Conservation (phyloP, 768 basidiomycete species). For the Leccinum disarticulatum region DNA sequence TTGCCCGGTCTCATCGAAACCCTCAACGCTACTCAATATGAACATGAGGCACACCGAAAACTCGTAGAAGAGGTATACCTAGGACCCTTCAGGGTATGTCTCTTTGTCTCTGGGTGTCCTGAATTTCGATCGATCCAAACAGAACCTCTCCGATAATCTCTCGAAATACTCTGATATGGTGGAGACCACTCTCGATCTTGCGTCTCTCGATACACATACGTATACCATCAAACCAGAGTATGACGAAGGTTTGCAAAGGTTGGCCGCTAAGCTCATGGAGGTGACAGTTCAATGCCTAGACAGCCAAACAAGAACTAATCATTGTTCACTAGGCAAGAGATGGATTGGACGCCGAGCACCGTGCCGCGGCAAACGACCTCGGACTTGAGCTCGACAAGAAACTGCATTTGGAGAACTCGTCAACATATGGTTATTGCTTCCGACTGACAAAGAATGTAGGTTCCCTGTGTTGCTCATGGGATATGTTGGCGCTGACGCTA, state of each 20-base stretch:
- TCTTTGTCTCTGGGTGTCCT: neutral
- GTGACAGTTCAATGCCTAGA: conserved; percentile 28
- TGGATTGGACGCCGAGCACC: conserved; percentile 81
- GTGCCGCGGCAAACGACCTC: conserved; percentile 63
- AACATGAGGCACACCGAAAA: conserved; percentile 44
- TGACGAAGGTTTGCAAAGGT: conserved; percentile 67
- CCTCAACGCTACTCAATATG: conserved; percentile 51
- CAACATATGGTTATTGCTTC: conserved; percentile 89
- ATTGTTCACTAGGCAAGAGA: conserved; percentile 54
- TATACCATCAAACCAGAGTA: conserved; percentile 93
- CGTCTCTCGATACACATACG: conserved; percentile 80
- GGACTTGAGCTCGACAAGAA: conserved; percentile 90
- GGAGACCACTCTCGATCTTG: conserved; percentile 91
- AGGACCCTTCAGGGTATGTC: conserved; percentile 53
- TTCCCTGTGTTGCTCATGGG: conserved; percentile 3
- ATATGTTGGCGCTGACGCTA: neutral
- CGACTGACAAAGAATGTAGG: conserved; percentile 86
- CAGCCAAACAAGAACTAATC: neutral
- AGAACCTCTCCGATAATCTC: conserved; percentile 66
- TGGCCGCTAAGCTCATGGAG: conserved; percentile 66
- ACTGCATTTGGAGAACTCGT: conserved; percentile 90
- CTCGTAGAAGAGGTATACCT: conserved; percentile 74
- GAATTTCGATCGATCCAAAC: neutral
- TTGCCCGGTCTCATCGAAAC: conserved; percentile 71
- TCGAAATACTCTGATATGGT: conserved; percentile 91